These are phyloP conservation scores for Stipa capillata DNA, from an alignment of 176 grass and related monocot genomes.

Conservation along the genomic window DNA sequence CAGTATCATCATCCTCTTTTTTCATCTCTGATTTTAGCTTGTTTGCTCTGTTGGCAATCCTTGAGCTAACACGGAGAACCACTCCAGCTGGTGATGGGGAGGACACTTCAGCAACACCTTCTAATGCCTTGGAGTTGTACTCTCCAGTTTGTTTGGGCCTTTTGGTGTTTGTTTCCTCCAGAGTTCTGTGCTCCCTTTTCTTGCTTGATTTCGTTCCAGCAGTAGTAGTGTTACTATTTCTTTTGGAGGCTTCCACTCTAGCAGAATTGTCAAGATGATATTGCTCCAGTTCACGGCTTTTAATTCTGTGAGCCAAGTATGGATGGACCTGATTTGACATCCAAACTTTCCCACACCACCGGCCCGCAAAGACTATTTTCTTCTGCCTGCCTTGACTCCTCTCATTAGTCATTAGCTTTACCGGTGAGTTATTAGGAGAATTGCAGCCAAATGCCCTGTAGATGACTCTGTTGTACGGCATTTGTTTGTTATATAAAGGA, in stretches of 20 bases:
- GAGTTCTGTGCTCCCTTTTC: slow-evolving; percentile 28
- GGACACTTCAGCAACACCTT: slow-evolving; percentile 24
- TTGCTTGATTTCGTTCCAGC: slow-evolving; percentile 19
- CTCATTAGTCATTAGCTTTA: slow-evolving; percentile 33
- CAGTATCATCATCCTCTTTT: slow-evolving; percentile 11
- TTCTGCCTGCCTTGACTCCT: slow-evolving; percentile 50
- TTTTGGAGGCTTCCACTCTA: slow-evolving; percentile 22
- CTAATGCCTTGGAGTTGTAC: background rate
- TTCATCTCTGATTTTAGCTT: slow-evolving; percentile 35
- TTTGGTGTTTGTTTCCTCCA: slow-evolving; percentile 32
- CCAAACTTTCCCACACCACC: slow-evolving; percentile 94
- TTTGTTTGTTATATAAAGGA: slow-evolving; percentile 75
- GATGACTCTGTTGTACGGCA: slow-evolving; percentile 85
- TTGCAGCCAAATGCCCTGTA: slow-evolving; percentile 63
- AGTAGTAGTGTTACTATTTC: slow-evolving; percentile 6
- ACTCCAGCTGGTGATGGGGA: slow-evolving; percentile 13
- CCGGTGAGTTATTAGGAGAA: slow-evolving; percentile 40
- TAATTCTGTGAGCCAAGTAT: slow-evolving; percentile 39
- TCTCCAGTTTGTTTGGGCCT: slow-evolving; percentile 20
- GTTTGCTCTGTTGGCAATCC: slow-evolving; percentile 29
- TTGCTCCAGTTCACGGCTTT: slow-evolving; percentile 37
- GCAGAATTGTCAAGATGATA: slow-evolving; percentile 23
- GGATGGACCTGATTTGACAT: slow-evolving; percentile 83
- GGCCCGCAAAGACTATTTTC: slow-evolving; percentile 58
- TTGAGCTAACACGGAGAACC: slow-evolving; percentile 44